phyloP scores from a whole-genome alignment of 352 stramenopile species.

The Phytopythium litorale region DNA sequence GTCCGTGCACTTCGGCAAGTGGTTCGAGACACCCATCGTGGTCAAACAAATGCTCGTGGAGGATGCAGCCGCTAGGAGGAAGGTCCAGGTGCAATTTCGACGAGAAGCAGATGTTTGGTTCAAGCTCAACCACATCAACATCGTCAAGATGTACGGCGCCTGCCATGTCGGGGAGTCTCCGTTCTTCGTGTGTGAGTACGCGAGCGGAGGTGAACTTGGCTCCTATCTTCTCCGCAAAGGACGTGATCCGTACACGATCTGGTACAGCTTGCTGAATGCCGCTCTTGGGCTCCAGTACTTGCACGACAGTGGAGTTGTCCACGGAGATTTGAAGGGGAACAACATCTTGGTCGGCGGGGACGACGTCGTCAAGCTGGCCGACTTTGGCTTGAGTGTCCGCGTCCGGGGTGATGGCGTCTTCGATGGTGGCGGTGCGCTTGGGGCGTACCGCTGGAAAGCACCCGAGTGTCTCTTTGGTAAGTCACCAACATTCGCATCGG shows the following conservation, averaged over 20 bases:
- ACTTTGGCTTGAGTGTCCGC: neutral
- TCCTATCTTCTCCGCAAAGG: neutral
- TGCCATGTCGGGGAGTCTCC: too few relatives aligned
- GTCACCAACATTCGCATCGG: too few relatives aligned
- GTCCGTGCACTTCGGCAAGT: too few relatives aligned
- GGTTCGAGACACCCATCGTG: slow-evolving; percentile 9
- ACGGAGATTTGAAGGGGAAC: neutral
- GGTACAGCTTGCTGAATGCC: neutral
- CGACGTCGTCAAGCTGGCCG: neutral
- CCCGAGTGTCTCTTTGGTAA: slow-evolving; percentile 13
- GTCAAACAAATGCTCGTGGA: too few relatives aligned
- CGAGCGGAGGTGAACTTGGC: neutral
- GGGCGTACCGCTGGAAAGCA: slow-evolving; percentile 10
- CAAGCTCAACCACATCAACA: too few relatives aligned
- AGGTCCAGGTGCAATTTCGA: slow-evolving; percentile 23
- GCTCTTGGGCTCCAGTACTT: neutral
- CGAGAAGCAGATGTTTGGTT: too few relatives aligned
- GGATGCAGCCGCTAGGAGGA: too few relatives aligned
- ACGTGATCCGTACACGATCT: neutral
- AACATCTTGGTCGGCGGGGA: neutral
- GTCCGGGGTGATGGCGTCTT: neutral
- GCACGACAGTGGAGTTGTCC: neutral
- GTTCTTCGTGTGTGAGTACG: too few relatives aligned
- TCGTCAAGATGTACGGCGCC: too few relatives aligned
- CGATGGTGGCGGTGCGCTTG: neutral